Evolutionary conservation across 331 rosid genomes (phyloP).

Genomic region (Malus hybrid): DNA sequence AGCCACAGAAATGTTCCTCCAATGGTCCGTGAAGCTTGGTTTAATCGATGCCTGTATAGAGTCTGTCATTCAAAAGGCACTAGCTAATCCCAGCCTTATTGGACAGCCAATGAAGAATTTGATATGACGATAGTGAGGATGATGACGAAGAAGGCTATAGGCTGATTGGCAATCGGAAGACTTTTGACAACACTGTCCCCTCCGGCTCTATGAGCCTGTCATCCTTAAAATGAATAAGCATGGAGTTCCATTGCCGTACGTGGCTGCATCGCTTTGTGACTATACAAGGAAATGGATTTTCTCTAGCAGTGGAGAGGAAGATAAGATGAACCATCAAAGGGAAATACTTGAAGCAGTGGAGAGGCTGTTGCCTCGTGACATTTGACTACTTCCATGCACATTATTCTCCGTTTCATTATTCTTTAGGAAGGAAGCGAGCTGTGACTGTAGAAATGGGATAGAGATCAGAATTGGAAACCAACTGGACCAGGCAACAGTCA

Average conservation of each 20-base stretch:
- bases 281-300: slow-evolving; percentile 40
- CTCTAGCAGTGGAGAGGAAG: slow-evolving; percentile 8
- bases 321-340: slow-evolving; percentile 20
- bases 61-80: slow-evolving; percentile 29
- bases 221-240: slow-evolving; percentile 25
- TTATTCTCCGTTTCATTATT: slow-evolving; percentile 26
- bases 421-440: slow-evolving; percentile 29
- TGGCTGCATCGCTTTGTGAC: slow-evolving; percentile 31
- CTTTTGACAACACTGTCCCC: slow-evolving; percentile 32
- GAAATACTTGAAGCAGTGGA: slow-evolving; percentile 50
- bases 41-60: slow-evolving; percentile 34
- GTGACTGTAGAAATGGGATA: slow-evolving; percentile 31
- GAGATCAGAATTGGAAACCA: slow-evolving; percentile 44
- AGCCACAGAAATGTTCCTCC: slow-evolving; percentile 26
- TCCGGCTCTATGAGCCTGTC: slow-evolving; percentile 33
- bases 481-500: slow-evolving; percentile 40
- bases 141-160: not conserved
- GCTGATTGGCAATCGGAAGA: slow-evolving; percentile 37
- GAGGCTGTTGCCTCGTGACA: slow-evolving; percentile 40
- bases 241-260: slow-evolving; percentile 20
- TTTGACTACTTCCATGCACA: slow-evolving; percentile 27
- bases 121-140: slow-evolving; percentile 8
- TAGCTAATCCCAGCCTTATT: slow-evolving; percentile 28
- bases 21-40: slow-evolving; percentile 30
- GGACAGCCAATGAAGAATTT: slow-evolving; percentile 32